Evolutionary conservation across 345 rosid species (phyloP), one percentile per base, ranked within the genome.

Genomic region (Pugionium dolabratum): DNA sequence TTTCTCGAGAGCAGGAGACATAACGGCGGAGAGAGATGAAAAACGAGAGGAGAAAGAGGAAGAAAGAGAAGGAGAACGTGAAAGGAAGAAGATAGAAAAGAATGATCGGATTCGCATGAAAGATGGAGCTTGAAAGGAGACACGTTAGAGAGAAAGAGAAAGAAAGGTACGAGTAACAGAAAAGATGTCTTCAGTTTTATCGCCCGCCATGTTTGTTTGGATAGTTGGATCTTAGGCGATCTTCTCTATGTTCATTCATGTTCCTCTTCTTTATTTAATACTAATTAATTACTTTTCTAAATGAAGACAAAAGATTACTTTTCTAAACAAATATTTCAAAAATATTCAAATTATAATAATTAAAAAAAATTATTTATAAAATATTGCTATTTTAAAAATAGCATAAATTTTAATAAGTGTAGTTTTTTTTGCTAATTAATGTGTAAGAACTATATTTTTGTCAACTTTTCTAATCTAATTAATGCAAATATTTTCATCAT

Each of bases 1-100:
- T 31, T 72, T 68, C 46, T 76, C 82, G 32, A 59, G 69, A 33
- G 77, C 69, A 49, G 75, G 80, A 57, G 83, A 71, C 80, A 78
- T 73, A 32, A 68, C 44, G 36, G 69, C 42, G 39, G 73, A 78
- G 71, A 55, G 55, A 56, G 70, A 51, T 30, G 11, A 61, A 39
- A 71, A 62, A 4, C 59, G 48, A 58, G 64, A 58, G 57, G 62
- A 75, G 29, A 34, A 6, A 7, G 11, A 42, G 39, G 32, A 60
- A 18, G 40, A 9, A 0, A 4, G 64, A 69, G 56, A 69, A 44
- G 28, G 54, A 46, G 45, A 8, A 51, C 25, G 40, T 4, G 68
- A 75, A 56, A 62, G 0, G 63, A 48, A 43, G 71, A 69, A 59
- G 72, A 61, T 27, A 31, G 76, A 67, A 73, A 61, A 45, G 67